These are phyloP conservation scores for Tetrahymena thermophila DNA, from an alignment of 73 alveolate genomes.

Conservation along the genomic window DNA sequence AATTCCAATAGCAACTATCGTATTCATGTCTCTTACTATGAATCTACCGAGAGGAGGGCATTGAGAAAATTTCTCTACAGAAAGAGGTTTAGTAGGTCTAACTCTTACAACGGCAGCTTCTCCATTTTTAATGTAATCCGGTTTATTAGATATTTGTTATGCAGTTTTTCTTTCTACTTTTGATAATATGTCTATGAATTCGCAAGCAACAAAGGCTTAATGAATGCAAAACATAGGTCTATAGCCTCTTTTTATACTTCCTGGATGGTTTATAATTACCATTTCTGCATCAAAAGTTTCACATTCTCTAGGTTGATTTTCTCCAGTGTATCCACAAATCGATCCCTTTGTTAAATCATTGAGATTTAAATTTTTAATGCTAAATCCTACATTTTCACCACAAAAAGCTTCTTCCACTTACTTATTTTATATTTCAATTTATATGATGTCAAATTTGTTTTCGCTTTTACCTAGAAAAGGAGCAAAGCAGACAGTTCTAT, in stretches of 20 bases:
- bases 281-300: slow-evolving; percentile 75
- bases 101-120: slow-evolving; percentile 78
- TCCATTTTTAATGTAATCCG: slow-evolving; percentile 78
- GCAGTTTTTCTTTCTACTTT: slow-evolving; percentile 89
- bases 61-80: slow-evolving; percentile 77
- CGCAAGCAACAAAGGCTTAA: slow-evolving; percentile 91
- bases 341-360: slow-evolving; percentile 66
- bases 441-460: slow-evolving; percentile 41
- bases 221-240: slow-evolving; percentile 92
- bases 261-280: slow-evolving; percentile 90
- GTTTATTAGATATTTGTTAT: slow-evolving; percentile 69
- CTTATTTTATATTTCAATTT: slow-evolving; percentile 92
- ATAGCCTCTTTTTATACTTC: slow-evolving; percentile 86
- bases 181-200: slow-evolving; percentile 65
- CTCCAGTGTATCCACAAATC: slow-evolving; percentile 52
- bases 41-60: slow-evolving; percentile 94
- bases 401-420: slow-evolving; percentile 87
- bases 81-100: slow-evolving; percentile 82
- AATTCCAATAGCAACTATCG: slow-evolving; percentile 95
- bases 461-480: slow-evolving; percentile 73
- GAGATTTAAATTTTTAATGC: slow-evolving; percentile 64
- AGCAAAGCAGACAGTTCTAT: slow-evolving; percentile 75
- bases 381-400: slow-evolving; percentile 94
- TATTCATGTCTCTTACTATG: slow-evolving; percentile 93
- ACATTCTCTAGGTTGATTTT: slow-evolving; percentile 60